Evolutionary conservation across 768 basidiomycete species (phyloP).

Genomic region (Suillus discolor): DNA sequence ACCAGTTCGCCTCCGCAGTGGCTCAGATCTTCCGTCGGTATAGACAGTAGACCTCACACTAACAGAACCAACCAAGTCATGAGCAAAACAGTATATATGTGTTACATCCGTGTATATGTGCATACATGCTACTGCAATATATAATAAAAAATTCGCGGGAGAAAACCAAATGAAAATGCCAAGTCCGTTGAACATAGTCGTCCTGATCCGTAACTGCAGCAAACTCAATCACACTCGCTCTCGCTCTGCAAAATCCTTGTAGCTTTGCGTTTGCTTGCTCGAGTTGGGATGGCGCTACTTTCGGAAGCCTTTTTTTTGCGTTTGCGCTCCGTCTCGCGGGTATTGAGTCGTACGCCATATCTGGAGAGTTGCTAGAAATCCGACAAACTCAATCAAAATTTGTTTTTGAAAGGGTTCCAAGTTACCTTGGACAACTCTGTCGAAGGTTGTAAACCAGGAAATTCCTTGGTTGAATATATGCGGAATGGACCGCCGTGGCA

Average conservation of each 20-base stretch:
- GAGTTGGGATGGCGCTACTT: slow-evolving; percentile 7
- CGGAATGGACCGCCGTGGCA: slow-evolving; percentile 66
- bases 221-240: slow-evolving; percentile 26
- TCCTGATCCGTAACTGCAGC: too few relatives aligned
- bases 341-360: slow-evolving; percentile 38
- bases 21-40: not conserved
- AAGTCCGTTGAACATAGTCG: not conserved
- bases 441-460: slow-evolving; percentile 69
- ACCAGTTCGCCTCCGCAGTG: not conserved
- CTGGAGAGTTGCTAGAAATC: slow-evolving; percentile 33
- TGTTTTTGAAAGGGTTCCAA: not conserved
- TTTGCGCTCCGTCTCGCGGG: slow-evolving; percentile 39
- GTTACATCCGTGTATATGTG: not conserved
- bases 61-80: not conserved
- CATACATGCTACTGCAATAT: not conserved
- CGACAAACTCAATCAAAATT: not conserved
- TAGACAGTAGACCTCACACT: not conserved
- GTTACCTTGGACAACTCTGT: slow-evolving; percentile 69
- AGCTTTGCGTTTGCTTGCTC: not conserved
- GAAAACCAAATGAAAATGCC: not conserved
- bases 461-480: slow-evolving; percentile 75
- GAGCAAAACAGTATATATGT: not conserved
- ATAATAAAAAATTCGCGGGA: not conserved
- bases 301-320: slow-evolving; percentile 33
- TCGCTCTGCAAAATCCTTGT: slow-evolving; percentile 16